Evolutionary conservation across 495 filamentous ascomycete genomes (phyloP).

Genomic region (Penicillium angulare): DNA sequence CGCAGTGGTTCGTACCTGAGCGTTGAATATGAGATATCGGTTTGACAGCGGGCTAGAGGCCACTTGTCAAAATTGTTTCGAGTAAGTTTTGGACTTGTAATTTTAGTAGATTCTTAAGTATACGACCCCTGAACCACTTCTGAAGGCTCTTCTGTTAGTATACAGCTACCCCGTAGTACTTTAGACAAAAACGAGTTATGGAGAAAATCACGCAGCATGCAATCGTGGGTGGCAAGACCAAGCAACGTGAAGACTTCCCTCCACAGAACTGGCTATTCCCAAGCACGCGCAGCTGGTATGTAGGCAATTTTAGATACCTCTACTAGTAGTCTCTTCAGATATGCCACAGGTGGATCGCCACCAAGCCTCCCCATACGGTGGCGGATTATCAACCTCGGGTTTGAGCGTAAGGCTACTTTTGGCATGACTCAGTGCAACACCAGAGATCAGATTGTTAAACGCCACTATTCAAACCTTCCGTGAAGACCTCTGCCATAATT

Average conservation of each 20-base stretch:
- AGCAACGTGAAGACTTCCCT: not conserved
- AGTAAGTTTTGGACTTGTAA: not conserved
- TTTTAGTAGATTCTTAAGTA: too few relatives aligned
- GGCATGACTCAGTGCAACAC: constrained; percentile 25
- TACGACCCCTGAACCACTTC: too few relatives aligned
- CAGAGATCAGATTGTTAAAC: constrained; percentile 9
- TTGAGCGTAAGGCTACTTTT: constrained; percentile 7
- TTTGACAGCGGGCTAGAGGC: not conserved
- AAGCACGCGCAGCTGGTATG: constrained; percentile 15
- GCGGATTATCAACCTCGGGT: constrained; percentile 8
- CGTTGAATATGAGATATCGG: constrained; percentile 7
- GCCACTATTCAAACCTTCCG: constrained; percentile 17
- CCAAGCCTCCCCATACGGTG: constrained; percentile 9
- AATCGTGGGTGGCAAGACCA: constrained; percentile 7
- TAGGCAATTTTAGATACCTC: constrained; percentile 4
- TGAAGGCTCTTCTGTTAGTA: too few relatives aligned
- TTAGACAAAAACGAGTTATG: not conserved
- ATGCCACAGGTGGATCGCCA: constrained; percentile 20
- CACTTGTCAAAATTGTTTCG: not conserved
- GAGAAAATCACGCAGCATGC: not conserved
- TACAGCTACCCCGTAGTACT: not conserved
- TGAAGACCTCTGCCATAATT: not conserved
- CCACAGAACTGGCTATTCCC: not conserved
- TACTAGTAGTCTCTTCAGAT: too few relatives aligned
- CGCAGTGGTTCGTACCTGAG: not conserved